Percentiles rank a stretch among this genome's conserved stretches.
phyloP scores from a whole-genome alignment of 176 grass and related monocot species.

The Elaeis guineensis region DNA sequence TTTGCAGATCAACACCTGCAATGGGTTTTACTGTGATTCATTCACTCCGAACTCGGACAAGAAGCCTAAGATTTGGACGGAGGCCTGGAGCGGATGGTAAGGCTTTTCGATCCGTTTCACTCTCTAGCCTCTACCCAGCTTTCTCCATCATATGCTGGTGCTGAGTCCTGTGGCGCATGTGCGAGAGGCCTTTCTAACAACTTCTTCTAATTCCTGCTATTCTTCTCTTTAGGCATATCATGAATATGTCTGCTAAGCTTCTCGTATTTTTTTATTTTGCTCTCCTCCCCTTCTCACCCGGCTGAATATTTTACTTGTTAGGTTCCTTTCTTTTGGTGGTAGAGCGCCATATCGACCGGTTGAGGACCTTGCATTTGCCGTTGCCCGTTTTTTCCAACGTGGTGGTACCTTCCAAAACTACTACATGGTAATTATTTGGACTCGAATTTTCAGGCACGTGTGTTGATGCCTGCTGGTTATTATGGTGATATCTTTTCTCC shows the following conservation, averaged over 20 bases:
- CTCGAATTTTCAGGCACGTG: too few relatives aligned
- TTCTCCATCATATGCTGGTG: too few relatives aligned
- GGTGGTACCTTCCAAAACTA: slow-evolving; percentile 98
- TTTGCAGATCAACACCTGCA: slow-evolving; percentile 96
- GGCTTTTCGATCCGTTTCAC: not conserved
- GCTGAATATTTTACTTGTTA: not conserved
- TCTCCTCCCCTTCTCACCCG: too few relatives aligned
- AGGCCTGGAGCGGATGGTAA: slow-evolving; percentile 89
- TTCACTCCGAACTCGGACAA: slow-evolving; percentile 66
- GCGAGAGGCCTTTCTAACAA: too few relatives aligned
- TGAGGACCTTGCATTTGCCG: slow-evolving; percentile 88
- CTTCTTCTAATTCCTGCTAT: too few relatives aligned
- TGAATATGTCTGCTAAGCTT: not conserved
- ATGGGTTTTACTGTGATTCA: slow-evolving; percentile 95
- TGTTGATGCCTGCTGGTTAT: too few relatives aligned
- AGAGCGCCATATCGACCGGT: slow-evolving; percentile 70
- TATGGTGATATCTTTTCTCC: too few relatives aligned
- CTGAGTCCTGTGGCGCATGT: too few relatives aligned
- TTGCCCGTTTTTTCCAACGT: slow-evolving; percentile 90
- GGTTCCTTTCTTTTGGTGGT: slow-evolving; percentile 92
- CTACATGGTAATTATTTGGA: slow-evolving; percentile 63
- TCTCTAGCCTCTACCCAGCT: too few relatives aligned
- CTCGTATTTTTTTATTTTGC: not conserved
- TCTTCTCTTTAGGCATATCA: too few relatives aligned
- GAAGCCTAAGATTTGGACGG: slow-evolving; percentile 95